These are phyloP conservation scores for Conringia planisiliqua DNA, from an alignment of 345 rosid species.

Conservation along the genomic window DNA sequence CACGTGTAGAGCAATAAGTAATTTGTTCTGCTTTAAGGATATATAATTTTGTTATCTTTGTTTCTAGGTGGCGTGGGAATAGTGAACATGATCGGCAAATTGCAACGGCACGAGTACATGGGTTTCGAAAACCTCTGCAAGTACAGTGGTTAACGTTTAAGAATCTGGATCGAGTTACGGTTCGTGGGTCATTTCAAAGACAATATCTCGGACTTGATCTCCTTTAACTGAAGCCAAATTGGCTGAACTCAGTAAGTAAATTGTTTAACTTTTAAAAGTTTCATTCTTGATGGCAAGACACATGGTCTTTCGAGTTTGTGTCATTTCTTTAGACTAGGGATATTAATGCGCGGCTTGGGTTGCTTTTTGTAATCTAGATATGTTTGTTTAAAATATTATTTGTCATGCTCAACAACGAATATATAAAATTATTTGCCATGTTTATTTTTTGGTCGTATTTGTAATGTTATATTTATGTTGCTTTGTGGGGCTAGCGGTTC, in stretches of 20 bases:
- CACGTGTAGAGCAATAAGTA: too few species aligned
- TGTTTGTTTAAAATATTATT: background rate
- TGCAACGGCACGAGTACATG: conserved; percentile 54
- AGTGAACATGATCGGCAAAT: conserved; percentile 47
- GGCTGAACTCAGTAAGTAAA: background rate
- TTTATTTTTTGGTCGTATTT: too few species aligned
- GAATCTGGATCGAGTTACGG: background rate
- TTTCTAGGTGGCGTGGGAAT: conserved; percentile 56
- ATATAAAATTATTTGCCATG: too few species aligned
- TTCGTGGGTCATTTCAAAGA: background rate
- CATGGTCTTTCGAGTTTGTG: background rate
- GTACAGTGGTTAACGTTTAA: conserved; percentile 33
- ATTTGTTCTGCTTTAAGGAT: background rate
- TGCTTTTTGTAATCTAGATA: background rate
- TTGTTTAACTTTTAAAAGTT: background rate
- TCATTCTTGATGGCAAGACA: background rate
- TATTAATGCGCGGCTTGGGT: background rate
- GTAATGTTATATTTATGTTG: background rate
- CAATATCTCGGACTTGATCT: background rate
- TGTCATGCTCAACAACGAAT: background rate
- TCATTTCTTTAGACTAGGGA: background rate
- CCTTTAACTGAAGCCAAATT: background rate
- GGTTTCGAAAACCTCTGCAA: conserved; percentile 64
- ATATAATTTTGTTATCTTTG: background rate
- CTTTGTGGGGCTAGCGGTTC: too few species aligned